Conservation (phyloP, 108 stramenopile genomes). For the Nannochloropsis oceanica region DNA sequence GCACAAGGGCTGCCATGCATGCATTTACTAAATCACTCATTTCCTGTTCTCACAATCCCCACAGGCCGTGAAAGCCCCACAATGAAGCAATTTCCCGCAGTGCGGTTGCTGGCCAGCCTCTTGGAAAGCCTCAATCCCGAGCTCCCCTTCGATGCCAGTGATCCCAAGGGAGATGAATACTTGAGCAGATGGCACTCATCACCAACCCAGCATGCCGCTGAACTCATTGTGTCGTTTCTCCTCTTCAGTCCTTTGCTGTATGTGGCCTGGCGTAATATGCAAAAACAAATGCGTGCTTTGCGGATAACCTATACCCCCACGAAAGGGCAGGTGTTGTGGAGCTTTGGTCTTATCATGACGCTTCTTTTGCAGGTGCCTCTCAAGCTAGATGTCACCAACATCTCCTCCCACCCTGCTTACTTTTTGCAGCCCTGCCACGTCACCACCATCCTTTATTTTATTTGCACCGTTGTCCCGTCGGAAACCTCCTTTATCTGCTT, state of each 20-base stretch:
- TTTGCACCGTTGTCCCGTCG: neutral
- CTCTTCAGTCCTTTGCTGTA: neutral
- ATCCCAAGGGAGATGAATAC: neutral
- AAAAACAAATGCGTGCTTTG: neutral
- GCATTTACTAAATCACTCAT: too few species aligned
- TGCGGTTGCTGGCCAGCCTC: neutral
- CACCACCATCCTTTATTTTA: neutral
- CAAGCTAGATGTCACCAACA: neutral
- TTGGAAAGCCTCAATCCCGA: neutral
- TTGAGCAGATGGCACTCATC: neutral
- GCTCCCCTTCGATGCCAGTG: neutral
- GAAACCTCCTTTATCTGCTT: neutral
- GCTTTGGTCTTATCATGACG: neutral
- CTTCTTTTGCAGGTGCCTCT: neutral
- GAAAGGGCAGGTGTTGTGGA: neutral
- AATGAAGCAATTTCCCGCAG: neutral
- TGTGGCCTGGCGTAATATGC: neutral
- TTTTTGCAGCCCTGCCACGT: neutral
- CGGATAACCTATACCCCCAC: neutral
- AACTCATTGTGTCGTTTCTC: neutral
- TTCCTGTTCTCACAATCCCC: too few species aligned
- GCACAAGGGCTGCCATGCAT: too few species aligned
- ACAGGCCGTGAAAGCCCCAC: neutral
- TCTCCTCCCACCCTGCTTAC: neutral
- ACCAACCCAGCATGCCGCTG: neutral